Base-by-base conservation (phyloP, 306 rosid species). In the Rosa rugosa region DNA sequence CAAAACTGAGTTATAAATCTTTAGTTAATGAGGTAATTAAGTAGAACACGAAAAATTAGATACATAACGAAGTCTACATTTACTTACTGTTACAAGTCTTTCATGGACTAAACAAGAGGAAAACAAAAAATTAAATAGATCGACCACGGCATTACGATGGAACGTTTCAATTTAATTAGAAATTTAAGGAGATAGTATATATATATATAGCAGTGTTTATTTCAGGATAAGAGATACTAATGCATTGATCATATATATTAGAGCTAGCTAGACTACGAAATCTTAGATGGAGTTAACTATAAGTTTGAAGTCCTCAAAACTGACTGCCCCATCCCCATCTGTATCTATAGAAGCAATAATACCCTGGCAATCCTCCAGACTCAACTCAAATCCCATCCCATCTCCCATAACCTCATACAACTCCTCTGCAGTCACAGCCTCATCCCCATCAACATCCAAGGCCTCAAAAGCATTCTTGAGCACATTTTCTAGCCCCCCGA, bases 301-400 rank as follows among this genome's bases (percentile, higher is more conserved):
- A 76, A 91, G 88, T 41, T 79, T 73, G 14, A 93, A 84, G 45
- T 93, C 93, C 4, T 88, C 94, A 72, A 80, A 78, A 83, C 80
- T 88, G 36, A 89, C 84, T 77, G 80, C 89, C 56, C 97, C 98
- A 88, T 89, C 97, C 1, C 92, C 94, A 84, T 93, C 94, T 3
- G 66, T 51, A 83, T 89, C 94, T 72, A 89, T 85, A 65, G 94
- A 85, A 62, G 86, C 80, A 76, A 93, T 87, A 70, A 93, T 84
- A 27, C 77, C 72, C 0, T 79, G 64, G n/a, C 94, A 93, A 64
- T 80, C 91, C 44, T 91, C 85, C 0, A 89, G 49, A 0, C 88
- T 65, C 73, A 90, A 56, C 8, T 76, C 77, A 14, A 65, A 34
- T 10, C 90, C 94, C 59, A 86, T 77, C 72, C 85, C 86, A 74